A percentile compares a stretch with the other conserved stretches of the same genome.
phyloP scores from a whole-genome alignment of 352 stramenopile genomes.

The Pythium plurisporium region DNA sequence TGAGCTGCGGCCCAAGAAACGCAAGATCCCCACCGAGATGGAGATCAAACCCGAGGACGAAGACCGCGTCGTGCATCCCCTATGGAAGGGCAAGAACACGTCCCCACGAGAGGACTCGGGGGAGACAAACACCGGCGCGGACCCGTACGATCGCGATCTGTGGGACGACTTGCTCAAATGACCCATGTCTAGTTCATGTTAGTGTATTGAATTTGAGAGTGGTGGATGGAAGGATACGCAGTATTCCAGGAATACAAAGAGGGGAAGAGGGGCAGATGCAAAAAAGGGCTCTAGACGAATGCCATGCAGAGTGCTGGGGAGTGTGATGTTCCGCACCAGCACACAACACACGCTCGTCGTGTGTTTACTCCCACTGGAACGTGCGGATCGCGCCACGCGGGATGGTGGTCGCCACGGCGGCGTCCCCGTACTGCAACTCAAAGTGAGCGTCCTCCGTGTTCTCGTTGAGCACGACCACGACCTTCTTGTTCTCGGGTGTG shows the following conservation, averaged over 20 bases:
- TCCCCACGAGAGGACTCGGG: not conserved
- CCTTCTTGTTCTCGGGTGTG: constrained; percentile 65
- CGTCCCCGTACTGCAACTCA: constrained; percentile 43
- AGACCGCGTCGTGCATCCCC: constrained; percentile 39
- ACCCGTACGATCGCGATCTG: constrained; percentile 62
- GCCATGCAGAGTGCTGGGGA: too few relatives aligned
- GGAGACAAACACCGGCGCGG: not conserved
- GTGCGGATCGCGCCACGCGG: constrained; percentile 63
- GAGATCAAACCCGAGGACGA: constrained; percentile 35
- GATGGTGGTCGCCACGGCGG: constrained; percentile 47
- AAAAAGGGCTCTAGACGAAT: too few relatives aligned
- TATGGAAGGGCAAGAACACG: constrained; percentile 25
- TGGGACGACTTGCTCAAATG: constrained; percentile 61
- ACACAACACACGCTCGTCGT: not conserved
- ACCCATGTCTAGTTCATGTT: too few relatives aligned
- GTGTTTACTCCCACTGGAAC: constrained; percentile 54
- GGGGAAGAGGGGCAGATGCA: not conserved
- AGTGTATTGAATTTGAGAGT: too few relatives aligned
- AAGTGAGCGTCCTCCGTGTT: constrained; percentile 74
- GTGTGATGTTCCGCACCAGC: too few relatives aligned
- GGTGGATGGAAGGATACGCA: not conserved
- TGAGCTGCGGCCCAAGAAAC: constrained; percentile 71
- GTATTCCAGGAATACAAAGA: not conserved
- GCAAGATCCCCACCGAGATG: constrained; percentile 69
- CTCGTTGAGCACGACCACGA: constrained; percentile 82